A percentile compares a stretch with the other conserved stretches of the same genome.
Conservation (phyloP, 768 basidiomycete species). For the Lentinula boryana region DNA sequence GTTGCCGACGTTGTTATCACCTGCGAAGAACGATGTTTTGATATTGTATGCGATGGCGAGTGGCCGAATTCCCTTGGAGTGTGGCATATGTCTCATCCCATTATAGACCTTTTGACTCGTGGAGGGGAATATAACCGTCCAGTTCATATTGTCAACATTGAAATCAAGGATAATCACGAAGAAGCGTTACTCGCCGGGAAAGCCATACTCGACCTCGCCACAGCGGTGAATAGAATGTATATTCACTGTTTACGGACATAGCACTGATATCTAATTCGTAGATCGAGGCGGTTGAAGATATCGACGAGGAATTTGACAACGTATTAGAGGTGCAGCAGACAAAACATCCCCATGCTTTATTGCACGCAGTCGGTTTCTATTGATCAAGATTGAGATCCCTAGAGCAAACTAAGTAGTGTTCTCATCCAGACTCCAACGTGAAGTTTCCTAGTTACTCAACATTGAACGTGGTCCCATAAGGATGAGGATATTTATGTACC, state of each 20-base stretch:
- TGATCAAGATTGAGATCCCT: slow-evolving; percentile 21
- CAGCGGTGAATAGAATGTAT: slow-evolving; percentile 56
- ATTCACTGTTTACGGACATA: slow-evolving; percentile 4
- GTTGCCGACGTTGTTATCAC: slow-evolving; percentile 98
- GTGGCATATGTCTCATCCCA: background rate
- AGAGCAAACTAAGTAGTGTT: no score
- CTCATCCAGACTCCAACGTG: no score
- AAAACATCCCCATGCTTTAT: slow-evolving; percentile 84
- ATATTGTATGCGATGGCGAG: slow-evolving; percentile 96
- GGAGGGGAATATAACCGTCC: slow-evolving; percentile 92
- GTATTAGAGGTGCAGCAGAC: slow-evolving; percentile 85
- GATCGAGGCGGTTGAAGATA: slow-evolving; percentile 82
- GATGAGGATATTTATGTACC: no score
- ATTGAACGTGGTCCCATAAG: no score
- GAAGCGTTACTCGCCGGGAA: slow-evolving; percentile 95
- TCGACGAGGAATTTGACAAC: slow-evolving; percentile 86
- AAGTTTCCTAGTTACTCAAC: no score
- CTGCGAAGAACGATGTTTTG: slow-evolving; percentile 98
- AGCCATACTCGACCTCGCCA: slow-evolving; percentile 88
- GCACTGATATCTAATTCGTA: slow-evolving; percentile 23
- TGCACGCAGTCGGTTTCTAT: slow-evolving; percentile 91
- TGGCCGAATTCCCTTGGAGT: slow-evolving; percentile 4
- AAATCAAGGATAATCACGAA: slow-evolving; percentile 99
- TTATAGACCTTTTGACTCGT: slow-evolving; percentile 71
- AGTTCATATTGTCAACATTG: slow-evolving; percentile 94